phyloP scores from a whole-genome alignment of 257 asterid genomes.

The Nicotiana sylvestris region DNA sequence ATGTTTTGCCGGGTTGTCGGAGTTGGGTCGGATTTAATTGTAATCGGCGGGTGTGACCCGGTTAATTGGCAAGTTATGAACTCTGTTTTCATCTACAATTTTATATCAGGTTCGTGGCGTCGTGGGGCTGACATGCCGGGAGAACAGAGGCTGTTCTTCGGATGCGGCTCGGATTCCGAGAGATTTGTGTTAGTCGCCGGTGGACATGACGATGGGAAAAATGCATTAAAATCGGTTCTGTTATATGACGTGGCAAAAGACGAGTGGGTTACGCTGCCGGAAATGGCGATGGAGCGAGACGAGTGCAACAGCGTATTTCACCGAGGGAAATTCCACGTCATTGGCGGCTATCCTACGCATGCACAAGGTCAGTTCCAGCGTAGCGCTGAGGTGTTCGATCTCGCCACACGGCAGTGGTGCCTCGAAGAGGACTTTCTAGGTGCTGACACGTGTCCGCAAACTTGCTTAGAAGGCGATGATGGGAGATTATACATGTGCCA shows the following conservation, averaged over 20 bases:
- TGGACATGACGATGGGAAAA: slow-evolving; percentile 16
- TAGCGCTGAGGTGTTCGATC: slow-evolving; percentile 9
- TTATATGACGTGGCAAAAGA: slow-evolving; percentile 19
- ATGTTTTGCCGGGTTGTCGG: slow-evolving; percentile 21
- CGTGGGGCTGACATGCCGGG: slow-evolving; percentile 24
- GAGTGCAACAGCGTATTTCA: slow-evolving; percentile 21
- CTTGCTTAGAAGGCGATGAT: background rate
- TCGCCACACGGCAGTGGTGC: background rate
- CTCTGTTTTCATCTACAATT: slow-evolving; percentile 19
- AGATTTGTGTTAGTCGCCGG: slow-evolving; percentile 21
- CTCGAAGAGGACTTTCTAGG: background rate
- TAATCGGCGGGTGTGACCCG: slow-evolving; percentile 29
- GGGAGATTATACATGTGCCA: slow-evolving; percentile 10
- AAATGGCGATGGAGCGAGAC: slow-evolving; percentile 17
- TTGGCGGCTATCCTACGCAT: slow-evolving; percentile 18
- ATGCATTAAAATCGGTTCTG: slow-evolving; percentile 13
- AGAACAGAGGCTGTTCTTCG: slow-evolving; percentile 12
- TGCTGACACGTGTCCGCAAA: background rate
- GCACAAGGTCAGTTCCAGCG: slow-evolving; percentile 16
- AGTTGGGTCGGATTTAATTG: slow-evolving; percentile 15
- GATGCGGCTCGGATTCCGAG: slow-evolving; percentile 16
- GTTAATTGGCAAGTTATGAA: slow-evolving; percentile 4
- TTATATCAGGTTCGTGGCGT: slow-evolving; percentile 20
- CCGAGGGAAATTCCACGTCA: slow-evolving; percentile 22
- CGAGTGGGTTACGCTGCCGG: slow-evolving; percentile 17